Conservation (phyloP, 2,329 filamentous ascomycete species). For the Xylariomycetidae sp. region DNA sequence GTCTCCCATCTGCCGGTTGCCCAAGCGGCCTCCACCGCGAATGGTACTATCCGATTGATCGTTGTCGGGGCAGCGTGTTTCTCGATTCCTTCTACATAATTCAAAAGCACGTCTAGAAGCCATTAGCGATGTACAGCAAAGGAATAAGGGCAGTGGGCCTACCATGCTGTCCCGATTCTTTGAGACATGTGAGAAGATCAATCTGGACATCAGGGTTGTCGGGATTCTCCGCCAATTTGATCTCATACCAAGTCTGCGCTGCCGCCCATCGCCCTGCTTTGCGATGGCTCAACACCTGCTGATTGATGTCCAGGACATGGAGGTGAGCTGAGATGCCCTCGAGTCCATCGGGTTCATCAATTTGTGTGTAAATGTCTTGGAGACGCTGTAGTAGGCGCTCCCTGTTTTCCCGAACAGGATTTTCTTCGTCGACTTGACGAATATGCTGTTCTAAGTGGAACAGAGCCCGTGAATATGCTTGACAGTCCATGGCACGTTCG, state of each 20-base stretch:
- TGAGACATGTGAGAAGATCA: slow-evolving; percentile 79
- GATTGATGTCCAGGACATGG: slow-evolving; percentile 81
- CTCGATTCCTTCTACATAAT: slow-evolving; percentile 73
- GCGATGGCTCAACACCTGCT: slow-evolving; percentile 86
- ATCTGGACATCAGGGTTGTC: slow-evolving; percentile 71
- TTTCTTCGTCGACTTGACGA: slow-evolving; percentile 39
- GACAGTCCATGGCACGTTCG: slow-evolving; percentile 83
- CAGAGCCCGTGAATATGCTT: slow-evolving; percentile 83
- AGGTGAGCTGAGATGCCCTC: slow-evolving; percentile 89
- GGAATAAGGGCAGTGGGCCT: slow-evolving; percentile 24
- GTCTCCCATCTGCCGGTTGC: slow-evolving; percentile 76
- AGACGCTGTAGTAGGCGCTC: slow-evolving; percentile 68
- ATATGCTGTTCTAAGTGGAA: slow-evolving; percentile 95
- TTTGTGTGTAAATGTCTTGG: slow-evolving; percentile 92
- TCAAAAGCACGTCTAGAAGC: slow-evolving; percentile 68
- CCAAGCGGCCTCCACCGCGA: slow-evolving; percentile 89
- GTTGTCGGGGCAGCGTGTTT: slow-evolving; percentile 42
- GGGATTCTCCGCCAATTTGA: slow-evolving; percentile 75
- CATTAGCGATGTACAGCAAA: slow-evolving; percentile 13
- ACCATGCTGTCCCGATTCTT: slow-evolving; percentile 95
- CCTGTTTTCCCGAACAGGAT: slow-evolving; percentile 44
- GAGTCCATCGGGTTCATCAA: slow-evolving; percentile 94
- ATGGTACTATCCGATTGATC: slow-evolving; percentile 64
- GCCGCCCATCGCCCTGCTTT: slow-evolving; percentile 92
- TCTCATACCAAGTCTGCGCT: slow-evolving; percentile 96